phyloP scores from a whole-genome alignment of 345 rosid species.

The Hypericum perforatum region DNA sequence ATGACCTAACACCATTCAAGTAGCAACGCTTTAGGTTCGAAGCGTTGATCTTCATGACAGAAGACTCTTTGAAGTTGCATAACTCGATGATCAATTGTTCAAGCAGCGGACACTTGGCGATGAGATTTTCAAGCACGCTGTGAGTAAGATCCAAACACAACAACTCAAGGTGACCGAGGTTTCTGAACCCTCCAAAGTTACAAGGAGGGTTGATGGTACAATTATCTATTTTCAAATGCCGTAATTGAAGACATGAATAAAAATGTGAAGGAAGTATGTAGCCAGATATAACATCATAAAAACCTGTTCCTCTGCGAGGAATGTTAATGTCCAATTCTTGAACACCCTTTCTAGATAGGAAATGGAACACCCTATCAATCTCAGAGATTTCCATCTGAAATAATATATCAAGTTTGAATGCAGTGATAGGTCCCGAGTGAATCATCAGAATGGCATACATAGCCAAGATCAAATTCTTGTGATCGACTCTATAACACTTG shows the following conservation, averaged over 20 bases:
- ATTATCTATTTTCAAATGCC: neutral
- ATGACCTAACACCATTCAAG: neutral
- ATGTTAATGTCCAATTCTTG: neutral
- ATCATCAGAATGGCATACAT: conserved; percentile 5
- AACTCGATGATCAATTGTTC: neutral
- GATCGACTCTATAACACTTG: neutral
- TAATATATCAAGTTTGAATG: neutral
- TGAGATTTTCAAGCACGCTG: conserved; percentile 4
- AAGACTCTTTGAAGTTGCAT: neutral
- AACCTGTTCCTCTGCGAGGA: neutral
- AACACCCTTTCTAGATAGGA: neutral
- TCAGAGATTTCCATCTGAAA: neutral
- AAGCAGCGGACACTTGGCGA: conserved; percentile 2
- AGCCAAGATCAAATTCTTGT: neutral
- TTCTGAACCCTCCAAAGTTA: conserved; percentile 5
- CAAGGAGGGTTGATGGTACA: conserved; percentile 5
- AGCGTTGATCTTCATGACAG: neutral
- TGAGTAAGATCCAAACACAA: neutral
- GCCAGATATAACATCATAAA: too few relatives aligned
- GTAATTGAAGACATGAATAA: conserved; percentile 3
- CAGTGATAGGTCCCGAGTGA: neutral
- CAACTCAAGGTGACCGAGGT: conserved; percentile 4
- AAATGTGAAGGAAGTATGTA: conserved; percentile 2
- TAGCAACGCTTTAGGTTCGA: conserved; percentile 13
- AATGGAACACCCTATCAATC: conserved; percentile 5